Evolutionary conservation across 176 grass and related monocot genomes (phyloP).

Genomic region (Chrysopogon serrulatus): DNA sequence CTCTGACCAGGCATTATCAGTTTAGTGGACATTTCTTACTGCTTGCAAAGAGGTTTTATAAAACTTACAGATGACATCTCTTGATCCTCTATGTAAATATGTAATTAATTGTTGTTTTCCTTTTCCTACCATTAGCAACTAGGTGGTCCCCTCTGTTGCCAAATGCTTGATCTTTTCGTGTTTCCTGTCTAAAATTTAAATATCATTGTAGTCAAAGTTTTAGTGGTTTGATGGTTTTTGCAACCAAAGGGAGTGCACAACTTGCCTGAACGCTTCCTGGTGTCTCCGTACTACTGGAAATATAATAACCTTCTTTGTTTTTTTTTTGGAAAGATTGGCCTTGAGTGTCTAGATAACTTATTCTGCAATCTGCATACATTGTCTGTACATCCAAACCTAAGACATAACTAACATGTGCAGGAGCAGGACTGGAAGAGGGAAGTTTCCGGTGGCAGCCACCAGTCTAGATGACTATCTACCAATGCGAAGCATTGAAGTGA

Average conservation of each 20-base stretch:
- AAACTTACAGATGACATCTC: too few relatives aligned
- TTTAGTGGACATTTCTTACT: too few relatives aligned
- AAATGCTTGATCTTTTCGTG: too few relatives aligned
- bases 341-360: background rate
- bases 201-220: background rate
- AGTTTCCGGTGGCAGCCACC: constrained; percentile 35
- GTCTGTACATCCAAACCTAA: background rate
- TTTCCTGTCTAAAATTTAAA: background rate
- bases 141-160: too few relatives aligned
- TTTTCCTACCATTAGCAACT: too few relatives aligned
- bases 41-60: too few relatives aligned
- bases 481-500: constrained; percentile 90
- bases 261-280: background rate
- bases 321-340: background rate
- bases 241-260: background rate
- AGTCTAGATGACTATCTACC: constrained; percentile 75
- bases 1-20: too few relatives aligned
- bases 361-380: background rate
- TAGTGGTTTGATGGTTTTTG: background rate
- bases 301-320: background rate
- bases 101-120: too few relatives aligned
- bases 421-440: constrained; percentile 56
- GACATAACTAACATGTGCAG: background rate
- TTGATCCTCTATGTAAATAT: too few relatives aligned
- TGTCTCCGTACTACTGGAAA: background rate